Evolutionary conservation across 2,329 filamentous ascomycete species (phyloP).

Genomic region (Eutypa lata): DNA sequence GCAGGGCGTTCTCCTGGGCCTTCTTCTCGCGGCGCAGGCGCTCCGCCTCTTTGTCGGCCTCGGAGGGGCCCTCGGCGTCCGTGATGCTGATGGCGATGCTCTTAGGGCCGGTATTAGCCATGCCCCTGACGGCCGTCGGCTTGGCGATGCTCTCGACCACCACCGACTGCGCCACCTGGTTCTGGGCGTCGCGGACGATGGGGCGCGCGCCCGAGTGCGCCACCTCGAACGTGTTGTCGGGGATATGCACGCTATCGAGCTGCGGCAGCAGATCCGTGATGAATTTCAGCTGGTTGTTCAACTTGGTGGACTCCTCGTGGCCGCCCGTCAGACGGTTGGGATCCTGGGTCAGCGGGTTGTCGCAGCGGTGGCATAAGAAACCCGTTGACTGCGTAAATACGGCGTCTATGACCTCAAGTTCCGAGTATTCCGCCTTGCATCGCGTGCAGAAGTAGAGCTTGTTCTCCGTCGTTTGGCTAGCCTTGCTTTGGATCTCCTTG

Average conservation of each 20-base stretch:
- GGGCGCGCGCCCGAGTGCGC: slow-evolving; percentile 62
- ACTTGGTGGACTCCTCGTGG: slow-evolving; percentile 67
- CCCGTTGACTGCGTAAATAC: slow-evolving; percentile 60
- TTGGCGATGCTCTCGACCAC: slow-evolving; percentile 51
- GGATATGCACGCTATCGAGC: slow-evolving; percentile 72
- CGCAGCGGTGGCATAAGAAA: slow-evolving; percentile 82
- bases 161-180: slow-evolving; percentile 61
- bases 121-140: slow-evolving; percentile 67
- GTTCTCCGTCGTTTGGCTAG: slow-evolving; percentile 76
- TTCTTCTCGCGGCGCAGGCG: slow-evolving; percentile 62
- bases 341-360: slow-evolving; percentile 60
- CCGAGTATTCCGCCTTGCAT: slow-evolving; percentile 84
- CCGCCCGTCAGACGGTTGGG: slow-evolving; percentile 66
- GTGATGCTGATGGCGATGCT: slow-evolving; percentile 70
- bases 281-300: slow-evolving; percentile 78
- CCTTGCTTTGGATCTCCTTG: slow-evolving; percentile 81
- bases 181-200: slow-evolving; percentile 62
- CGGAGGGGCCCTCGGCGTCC: slow-evolving; percentile 61
- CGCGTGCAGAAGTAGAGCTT: slow-evolving; percentile 86
- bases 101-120: slow-evolving; percentile 64
- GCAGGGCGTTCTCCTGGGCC: slow-evolving; percentile 66
- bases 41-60: slow-evolving; percentile 65
- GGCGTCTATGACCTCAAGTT: slow-evolving; percentile 78
- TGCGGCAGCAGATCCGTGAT: slow-evolving; percentile 73
- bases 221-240: slow-evolving; percentile 70